Conservation (phyloP, 148 eudicot species). For the Polygonum aviculare region DNA sequence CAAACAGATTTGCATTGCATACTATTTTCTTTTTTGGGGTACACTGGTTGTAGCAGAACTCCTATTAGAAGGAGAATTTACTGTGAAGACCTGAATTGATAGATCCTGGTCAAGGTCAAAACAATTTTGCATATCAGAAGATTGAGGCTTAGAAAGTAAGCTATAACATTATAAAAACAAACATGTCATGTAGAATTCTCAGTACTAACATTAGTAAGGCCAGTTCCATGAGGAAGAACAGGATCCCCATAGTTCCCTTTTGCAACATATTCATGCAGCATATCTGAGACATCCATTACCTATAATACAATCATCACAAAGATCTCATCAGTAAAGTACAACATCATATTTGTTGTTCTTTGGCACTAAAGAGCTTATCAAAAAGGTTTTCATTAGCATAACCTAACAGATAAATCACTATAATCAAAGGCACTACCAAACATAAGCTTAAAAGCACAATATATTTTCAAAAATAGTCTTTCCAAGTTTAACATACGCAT, state of each 20-base stretch:
- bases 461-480: neutral
- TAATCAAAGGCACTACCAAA: neutral
- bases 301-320: constrained; percentile 11
- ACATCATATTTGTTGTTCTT: neutral
- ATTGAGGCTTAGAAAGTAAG: neutral
- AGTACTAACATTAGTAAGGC: neutral
- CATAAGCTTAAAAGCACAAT: neutral
- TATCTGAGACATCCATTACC: constrained; percentile 73
- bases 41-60: constrained; percentile 23
- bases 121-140: constrained; percentile 8
- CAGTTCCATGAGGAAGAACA: constrained; percentile 7
- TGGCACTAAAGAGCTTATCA: neutral
- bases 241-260: constrained; percentile 44
- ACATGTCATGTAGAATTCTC: neutral
- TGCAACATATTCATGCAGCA: constrained; percentile 36
- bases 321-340: neutral
- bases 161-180: neutral
- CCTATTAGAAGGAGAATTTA: constrained; percentile 18
- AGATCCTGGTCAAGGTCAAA: constrained; percentile 28
- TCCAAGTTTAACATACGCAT: neutral
- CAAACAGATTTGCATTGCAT: constrained; percentile 7
- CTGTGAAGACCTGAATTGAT: constrained; percentile 19
- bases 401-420: neutral
- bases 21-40: constrained; percentile 34
- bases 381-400: neutral